Evolutionary conservation across 1,284 basidiomycete species (phyloP), one percentile per base, ranked within the genome.

Genomic region (Rhodotorula sp.): DNA sequence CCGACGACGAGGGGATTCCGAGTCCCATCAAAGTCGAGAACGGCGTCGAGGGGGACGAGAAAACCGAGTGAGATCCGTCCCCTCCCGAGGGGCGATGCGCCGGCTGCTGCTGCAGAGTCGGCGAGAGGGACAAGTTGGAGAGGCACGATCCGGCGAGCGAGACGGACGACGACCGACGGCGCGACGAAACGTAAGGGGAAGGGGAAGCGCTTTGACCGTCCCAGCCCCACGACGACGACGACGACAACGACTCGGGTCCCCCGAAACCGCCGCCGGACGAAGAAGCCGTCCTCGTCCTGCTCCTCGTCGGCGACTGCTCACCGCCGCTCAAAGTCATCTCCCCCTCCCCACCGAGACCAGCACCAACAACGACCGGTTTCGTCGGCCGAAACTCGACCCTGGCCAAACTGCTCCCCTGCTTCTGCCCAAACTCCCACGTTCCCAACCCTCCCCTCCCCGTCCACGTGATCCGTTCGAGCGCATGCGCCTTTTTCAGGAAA

Each of bases 401-500:
- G 18, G 69, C 60, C 59, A 68, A 47, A 7, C 56, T 39, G 10
- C 43, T 62, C 8, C 65, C 69, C 5, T 39, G 51, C 4, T 48
- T 43, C 18, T 63, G 61, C 3, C 49, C 26, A 20, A 76, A 74
- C 47, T 29, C 57, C 64, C 67, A 76, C 15, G 26, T 61, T 3
- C 75, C 75, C 7, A 76, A n/a, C 7, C 73, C 73, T 15, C 73
- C 75, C 6, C 75, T 29, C 2, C 73, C 75, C 4, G 20, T 43
- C 75, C 73, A 76, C 0, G 34, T 12, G 57, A 76, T 54, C 21
- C 39, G 18, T 15, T 66, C 67, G 58, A 76, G 65, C 21, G 18
- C 14, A 54, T 74, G 75, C 12, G 60, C 46, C 57, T 74, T 74
- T 46, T 74, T 74, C 23, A 72, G 49, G 65, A 76, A 72, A n/a